Evolutionary conservation across 768 basidiomycete genomes (phyloP), one percentile per base, ranked within the genome.

Genomic region (Xanthoconium purpureum): DNA sequence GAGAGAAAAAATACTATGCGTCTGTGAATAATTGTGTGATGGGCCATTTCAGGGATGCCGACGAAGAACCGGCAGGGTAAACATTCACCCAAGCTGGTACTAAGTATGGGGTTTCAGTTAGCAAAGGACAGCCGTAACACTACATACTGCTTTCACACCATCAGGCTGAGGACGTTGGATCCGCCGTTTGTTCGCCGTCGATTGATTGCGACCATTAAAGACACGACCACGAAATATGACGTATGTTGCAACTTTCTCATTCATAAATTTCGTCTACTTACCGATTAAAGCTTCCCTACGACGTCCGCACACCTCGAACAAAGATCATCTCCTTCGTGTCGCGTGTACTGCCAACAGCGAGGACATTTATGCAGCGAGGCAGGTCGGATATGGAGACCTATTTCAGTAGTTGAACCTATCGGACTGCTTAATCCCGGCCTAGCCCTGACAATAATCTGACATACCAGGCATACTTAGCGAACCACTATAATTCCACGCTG

Each of bases 301-400:
- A 67, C 68, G 15, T 62, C 60, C 32, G 61, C 61, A 58, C 94
- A 97, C 61, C 94, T 80, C 18, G 56, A 56, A 71, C 94, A 96
- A 12, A 95, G 69, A 11, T 68, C 66, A 17, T 84, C 78, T 13
- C 75, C 69, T 39, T 75, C 67, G 12, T 68, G 61, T 14, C 87
- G 78, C 3, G 84, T 85, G 67, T 80, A 88, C 7, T 84, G 87
- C 94, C 95, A 97, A 70, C 96, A 98, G 15, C 95, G 82, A 24
- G 94, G 91, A 68, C 96, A 98, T 69, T 96, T 95, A 20, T 75
- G 65, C 50, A 72, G 57, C 5, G 70, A 73, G 12, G 91, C 82
- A 15, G 90, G 87, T 17, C 78, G 76, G n/a, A 90, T 75, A 14
- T 80, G 78, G 51, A 92, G 72, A 0, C 70, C 73, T 3, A 85